Conservation (phyloP, 331 rosid genomes). For the Quercus lobata region DNA sequence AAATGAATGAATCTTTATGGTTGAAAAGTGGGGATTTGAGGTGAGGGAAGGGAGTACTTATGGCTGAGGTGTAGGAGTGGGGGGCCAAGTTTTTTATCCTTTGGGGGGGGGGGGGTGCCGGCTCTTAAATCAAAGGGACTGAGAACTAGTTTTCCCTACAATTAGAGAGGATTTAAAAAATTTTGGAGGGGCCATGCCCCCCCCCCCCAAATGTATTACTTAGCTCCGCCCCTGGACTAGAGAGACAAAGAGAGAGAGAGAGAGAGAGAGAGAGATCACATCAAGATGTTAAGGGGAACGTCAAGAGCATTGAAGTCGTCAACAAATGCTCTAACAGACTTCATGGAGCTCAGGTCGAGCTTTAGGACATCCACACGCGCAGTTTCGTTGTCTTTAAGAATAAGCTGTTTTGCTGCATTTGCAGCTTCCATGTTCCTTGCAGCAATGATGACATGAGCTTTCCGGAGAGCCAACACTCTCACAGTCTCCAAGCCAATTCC, state of each 20-base stretch:
- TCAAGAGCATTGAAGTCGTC: conserved; percentile 59
- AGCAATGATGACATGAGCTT: conserved; percentile 67
- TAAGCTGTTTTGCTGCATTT: conserved; percentile 46
- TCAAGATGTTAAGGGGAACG: conserved; percentile 86
- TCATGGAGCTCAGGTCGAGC: conserved; percentile 70
- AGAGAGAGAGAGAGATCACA: conserved; percentile 39
- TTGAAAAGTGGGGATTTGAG: no score
- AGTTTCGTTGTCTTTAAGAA: conserved; percentile 31
- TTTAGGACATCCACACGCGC: conserved; percentile 61
- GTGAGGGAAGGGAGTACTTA: no score
- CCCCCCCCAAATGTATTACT: no score
- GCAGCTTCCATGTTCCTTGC: conserved; percentile 72
- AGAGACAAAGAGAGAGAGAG: background rate
- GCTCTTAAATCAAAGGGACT: no score
- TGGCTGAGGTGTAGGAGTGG: no score
- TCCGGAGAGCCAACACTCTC: conserved; percentile 66
- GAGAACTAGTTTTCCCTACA: no score
- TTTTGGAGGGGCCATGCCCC: no score
- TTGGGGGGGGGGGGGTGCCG: no score
- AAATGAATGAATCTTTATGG: no score
- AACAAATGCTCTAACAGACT: conserved; percentile 55
- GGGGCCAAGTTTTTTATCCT: no score
- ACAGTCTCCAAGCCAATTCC: conserved; percentile 92
- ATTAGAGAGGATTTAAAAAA: no score
- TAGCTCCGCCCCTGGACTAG: background rate